Conservation (phyloP, 768 basidiomycete genomes). For the Lactarius sp. region DNA sequence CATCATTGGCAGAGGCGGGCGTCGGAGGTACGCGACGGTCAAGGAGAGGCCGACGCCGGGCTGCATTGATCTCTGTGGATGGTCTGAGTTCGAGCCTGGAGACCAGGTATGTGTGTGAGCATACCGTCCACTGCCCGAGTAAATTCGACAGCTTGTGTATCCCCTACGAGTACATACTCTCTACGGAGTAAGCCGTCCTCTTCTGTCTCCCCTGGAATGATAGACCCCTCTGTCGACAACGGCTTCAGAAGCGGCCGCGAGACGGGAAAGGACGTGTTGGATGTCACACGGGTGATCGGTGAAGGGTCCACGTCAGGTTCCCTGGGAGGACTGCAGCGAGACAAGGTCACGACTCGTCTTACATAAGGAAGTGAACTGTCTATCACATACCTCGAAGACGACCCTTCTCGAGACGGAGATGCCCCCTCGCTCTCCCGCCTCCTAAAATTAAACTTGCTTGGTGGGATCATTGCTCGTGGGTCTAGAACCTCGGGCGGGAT, state of each 20-base stretch:
- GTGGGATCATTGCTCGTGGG: conserved; percentile 75
- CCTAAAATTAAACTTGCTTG: conserved; percentile 72
- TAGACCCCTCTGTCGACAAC: conserved; percentile 53
- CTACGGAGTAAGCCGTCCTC: conserved; percentile 73
- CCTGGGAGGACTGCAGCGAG: conserved; percentile 1
- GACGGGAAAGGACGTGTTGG: conserved; percentile 1
- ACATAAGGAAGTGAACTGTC: no score
- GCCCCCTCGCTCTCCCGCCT: conserved; percentile 32
- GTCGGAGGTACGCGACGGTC: conserved; percentile 44
- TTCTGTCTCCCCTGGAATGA: conserved; percentile 79
- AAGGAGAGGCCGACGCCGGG: conserved; percentile 53
- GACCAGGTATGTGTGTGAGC: not conserved
- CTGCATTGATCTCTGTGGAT: conserved; percentile 55
- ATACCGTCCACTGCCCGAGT: conserved; percentile 83
- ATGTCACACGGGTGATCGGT: not conserved
- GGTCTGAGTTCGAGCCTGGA: conserved; percentile 10
- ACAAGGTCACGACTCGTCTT: not conserved
- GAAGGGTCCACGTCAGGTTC: not conserved
- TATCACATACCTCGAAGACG: conserved; percentile 12
- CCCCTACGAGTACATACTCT: conserved; percentile 94
- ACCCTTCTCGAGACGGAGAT: conserved; percentile 10
- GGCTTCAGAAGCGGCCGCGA: conserved; percentile 24
- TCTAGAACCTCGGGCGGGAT: conserved; percentile 80
- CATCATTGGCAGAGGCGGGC: conserved; percentile 48
- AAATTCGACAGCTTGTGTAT: conserved; percentile 86